These are phyloP conservation scores for Aquanectria penicillioides DNA, from an alignment of 2,329 filamentous ascomycete genomes.

Conservation along the genomic window DNA sequence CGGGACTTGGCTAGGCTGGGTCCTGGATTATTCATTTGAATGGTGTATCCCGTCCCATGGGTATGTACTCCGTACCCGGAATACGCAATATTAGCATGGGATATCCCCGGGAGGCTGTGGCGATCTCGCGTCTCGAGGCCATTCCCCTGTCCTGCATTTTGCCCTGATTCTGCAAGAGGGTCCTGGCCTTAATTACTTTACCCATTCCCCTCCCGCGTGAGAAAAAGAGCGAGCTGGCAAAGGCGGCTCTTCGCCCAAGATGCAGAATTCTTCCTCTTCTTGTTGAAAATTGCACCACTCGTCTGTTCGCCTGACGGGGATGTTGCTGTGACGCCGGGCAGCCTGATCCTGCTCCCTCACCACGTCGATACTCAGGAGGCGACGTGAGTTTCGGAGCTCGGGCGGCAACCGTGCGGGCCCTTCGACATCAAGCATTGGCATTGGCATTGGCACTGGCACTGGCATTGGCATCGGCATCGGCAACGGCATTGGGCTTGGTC, in stretches of 20 bases:
- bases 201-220: conserved; percentile 1
- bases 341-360: too few species aligned
- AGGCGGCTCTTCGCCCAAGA: conserved; percentile 14
- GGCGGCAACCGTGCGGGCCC: neutral
- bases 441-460: too few species aligned
- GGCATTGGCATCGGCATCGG: too few species aligned
- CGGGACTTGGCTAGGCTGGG: neutral
- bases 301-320: neutral
- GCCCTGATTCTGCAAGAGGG: neutral
- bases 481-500: conserved; percentile 14
- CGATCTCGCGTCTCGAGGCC: conserved; percentile 28
- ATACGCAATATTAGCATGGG: conserved; percentile 36
- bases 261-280: conserved; percentile 9
- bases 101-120: conserved; percentile 22
- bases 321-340: neutral
- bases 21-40: neutral
- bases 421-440: neutral
- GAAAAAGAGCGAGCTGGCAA: too few species aligned
- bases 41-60: neutral
- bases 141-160: conserved; percentile 4
- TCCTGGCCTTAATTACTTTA: conserved; percentile 1
- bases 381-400: neutral
- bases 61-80: conserved; percentile 5
- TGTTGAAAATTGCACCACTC: conserved; percentile 3
- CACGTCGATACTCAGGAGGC: conserved; percentile 3